Conservation (phyloP, 345 rosid species). For the Microthlaspi erraticum region DNA sequence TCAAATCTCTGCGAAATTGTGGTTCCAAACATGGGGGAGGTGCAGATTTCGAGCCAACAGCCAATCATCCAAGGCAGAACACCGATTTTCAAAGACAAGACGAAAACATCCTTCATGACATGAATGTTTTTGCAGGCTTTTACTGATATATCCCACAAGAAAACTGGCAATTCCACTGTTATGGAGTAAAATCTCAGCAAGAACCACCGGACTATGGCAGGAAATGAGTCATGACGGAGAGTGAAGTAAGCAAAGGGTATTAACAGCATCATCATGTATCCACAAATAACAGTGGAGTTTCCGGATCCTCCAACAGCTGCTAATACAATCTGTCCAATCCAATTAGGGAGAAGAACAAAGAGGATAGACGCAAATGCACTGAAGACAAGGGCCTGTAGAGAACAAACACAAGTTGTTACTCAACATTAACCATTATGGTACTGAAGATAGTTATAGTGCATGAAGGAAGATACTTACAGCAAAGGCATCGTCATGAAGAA, state of each 20-base stretch:
- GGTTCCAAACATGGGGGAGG: conserved; percentile 21
- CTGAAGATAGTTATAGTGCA: background rate
- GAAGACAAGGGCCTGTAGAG: conserved; percentile 22
- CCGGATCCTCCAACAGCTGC: background rate
- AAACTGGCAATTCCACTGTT: background rate
- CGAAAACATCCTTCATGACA: background rate
- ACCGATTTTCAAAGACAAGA: conserved; percentile 28
- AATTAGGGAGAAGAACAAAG: conserved; percentile 28
- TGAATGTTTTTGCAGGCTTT: conserved; percentile 1
- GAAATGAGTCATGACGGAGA: background rate
- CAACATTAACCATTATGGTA: background rate
- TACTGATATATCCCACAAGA: conserved; percentile 7
- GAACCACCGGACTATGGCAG: conserved; percentile 15
- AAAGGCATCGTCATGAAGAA: conserved; percentile 32
- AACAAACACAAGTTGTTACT: conserved; percentile 13
- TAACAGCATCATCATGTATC: conserved; percentile 17
- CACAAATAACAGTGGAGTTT: conserved; percentile 10
- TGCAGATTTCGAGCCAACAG: conserved; percentile 27
- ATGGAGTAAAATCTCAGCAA: conserved; percentile 3
- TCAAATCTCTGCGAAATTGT: conserved; percentile 4
- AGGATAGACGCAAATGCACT: background rate
- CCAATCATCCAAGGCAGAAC: conserved; percentile 37
- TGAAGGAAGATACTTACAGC: conserved; percentile 22
- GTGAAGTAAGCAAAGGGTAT: conserved; percentile 2
- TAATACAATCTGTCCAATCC: conserved; percentile 24